Evolutionary conservation across 192 early-diverging fungal genomes (phyloP).

Genomic region (Pilaira anomala): DNA sequence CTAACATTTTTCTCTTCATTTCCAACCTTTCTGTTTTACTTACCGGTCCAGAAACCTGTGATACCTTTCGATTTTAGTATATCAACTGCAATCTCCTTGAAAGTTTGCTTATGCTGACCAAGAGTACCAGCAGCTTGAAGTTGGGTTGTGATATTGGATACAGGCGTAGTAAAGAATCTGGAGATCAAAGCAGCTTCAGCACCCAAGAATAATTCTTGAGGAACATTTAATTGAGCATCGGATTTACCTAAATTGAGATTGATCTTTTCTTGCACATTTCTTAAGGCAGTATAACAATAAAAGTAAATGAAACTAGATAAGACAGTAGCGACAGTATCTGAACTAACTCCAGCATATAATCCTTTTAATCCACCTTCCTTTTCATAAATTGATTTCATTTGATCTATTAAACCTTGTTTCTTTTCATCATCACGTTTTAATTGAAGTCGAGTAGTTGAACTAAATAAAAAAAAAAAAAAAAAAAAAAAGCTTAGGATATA

Average conservation of each 20-base stretch:
- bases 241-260: constrained; percentile 31
- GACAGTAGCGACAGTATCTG: constrained; percentile 50
- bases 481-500: neutral
- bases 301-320: constrained; percentile 50
- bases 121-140: constrained; percentile 37
- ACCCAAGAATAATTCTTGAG: constrained; percentile 50
- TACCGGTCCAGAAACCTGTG: constrained; percentile 48
- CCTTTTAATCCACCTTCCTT: constrained; percentile 43
- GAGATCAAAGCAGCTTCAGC: constrained; percentile 49
- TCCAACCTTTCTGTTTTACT: neutral
- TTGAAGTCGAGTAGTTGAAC: constrained; percentile 34
- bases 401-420: constrained; percentile 13
- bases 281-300: constrained; percentile 46
- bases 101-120: constrained; percentile 25
- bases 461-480: constrained; percentile 8
- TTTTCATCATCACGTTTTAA: constrained; percentile 6
- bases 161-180: constrained; percentile 48
- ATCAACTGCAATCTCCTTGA: constrained; percentile 31
- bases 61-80: constrained; percentile 44
- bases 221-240: constrained; percentile 31
- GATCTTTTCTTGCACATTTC: constrained; percentile 43
- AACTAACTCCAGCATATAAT: constrained; percentile 42
- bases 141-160: constrained; percentile 47
- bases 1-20: neutral
- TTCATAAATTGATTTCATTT: constrained; percentile 20